A percentile compares a stretch with the other conserved stretches of the same genome.
These are phyloP conservation scores for Ananas comosus DNA, from an alignment of 176 grass and related monocot species.

Conservation along the genomic window DNA sequence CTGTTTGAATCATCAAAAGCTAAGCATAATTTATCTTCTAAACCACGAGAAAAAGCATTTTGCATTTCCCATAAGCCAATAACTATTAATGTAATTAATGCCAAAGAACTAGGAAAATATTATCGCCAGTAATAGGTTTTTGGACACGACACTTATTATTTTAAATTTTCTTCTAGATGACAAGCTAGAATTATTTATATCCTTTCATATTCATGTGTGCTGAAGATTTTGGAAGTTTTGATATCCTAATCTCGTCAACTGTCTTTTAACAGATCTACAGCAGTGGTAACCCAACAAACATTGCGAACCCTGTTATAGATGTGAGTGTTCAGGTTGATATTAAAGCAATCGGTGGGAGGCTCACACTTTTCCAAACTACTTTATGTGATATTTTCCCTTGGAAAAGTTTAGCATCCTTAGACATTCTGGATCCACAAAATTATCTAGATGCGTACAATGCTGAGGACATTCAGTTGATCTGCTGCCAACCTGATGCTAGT, in stretches of 20 bases:
- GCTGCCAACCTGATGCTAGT: conserved; percentile 91
- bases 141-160: no score
- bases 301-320: conserved; percentile 92
- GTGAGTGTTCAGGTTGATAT: conserved; percentile 94
- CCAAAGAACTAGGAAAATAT: no score
- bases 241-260: neutral
- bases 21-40: no score
- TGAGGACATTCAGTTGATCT: conserved; percentile 93
- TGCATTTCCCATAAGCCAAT: no score
- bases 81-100: no score
- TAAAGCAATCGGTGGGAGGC: conserved; percentile 75
- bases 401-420: conserved; percentile 42
- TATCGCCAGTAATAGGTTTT: no score
- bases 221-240: no score
- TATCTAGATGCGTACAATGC: conserved; percentile 80
- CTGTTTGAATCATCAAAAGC: no score
- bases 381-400: conserved; percentile 77
- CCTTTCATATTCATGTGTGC: no score
- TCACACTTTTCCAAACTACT: conserved; percentile 72
- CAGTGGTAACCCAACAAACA: conserved; percentile 97
- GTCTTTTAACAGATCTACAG: conserved; percentile 81
- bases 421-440: conserved; percentile 53
- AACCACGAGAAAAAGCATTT: no score
- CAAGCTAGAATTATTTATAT: no score
- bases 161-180: no score